Evolutionary conservation across 495 filamentous ascomycete genomes (phyloP), one percentile per base, ranked within the genome.

Genomic region (Aspergillus nidulans): DNA sequence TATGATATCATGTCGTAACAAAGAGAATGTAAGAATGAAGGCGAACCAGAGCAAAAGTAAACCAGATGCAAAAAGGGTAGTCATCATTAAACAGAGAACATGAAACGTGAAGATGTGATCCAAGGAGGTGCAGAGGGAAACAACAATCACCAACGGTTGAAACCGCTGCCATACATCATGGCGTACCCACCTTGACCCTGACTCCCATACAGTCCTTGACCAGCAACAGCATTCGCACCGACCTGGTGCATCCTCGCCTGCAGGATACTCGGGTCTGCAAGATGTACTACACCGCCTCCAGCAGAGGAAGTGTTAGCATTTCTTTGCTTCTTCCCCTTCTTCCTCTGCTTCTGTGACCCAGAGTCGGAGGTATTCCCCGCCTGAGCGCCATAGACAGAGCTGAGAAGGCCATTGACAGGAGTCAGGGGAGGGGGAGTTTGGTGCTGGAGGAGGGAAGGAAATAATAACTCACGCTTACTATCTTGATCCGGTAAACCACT

Each of bases 301-400:
- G 89, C 92, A 85, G 91, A 94, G 88, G 91, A 95, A 92, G 91
- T 95, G 89, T 95, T 95, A 94, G 91, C 91, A 87, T 96, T 90
- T 86, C 90, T 95, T 79, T 95, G 91, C 88, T 95, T 94, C 85
- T 95, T 95, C 84, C 89, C 90, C 88, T 96, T 95, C 89, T 95
- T 96, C 89, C 94, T 96, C 84, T 91, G 88, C 86, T 95, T 95
- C 79, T 82, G 80, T 69, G 85, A 83, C 76, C 84, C 87, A 80
- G 85, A 83, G 69, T 91, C 90, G 81, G 89, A 85, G 78, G 84
- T 85, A 74, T 81, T 79, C 78, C 88, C 88, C 78, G 86, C 73
- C 81, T 88, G 90, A 71, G 85, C 73, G 79, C 87, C 88, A 81
- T 91, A 92, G 83, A 91, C 89, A 84, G 87, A 87, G 85, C 81